Conservation (phyloP, 2,329 filamentous ascomycete species). For the Calonectria ilicicola region DNA sequence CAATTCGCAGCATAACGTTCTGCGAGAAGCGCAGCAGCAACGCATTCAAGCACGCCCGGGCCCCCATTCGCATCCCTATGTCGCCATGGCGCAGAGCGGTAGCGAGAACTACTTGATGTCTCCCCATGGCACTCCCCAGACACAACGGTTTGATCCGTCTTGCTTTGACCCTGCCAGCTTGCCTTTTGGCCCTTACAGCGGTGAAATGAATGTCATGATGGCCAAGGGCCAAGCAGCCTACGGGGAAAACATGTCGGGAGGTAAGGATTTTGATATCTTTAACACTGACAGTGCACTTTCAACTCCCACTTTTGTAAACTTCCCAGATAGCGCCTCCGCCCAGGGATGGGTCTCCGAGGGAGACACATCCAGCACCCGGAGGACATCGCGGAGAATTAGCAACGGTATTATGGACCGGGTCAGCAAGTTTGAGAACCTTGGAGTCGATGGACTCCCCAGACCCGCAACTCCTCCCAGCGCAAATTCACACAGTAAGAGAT, state of each 20-base stretch:
- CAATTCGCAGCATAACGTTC: conserved; percentile 75
- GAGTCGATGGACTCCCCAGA: conserved; percentile 57
- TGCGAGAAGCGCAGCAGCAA: conserved; percentile 93
- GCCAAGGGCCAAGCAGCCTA: conserved; percentile 61
- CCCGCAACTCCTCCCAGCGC: conserved; percentile 74
- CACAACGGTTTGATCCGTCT: conserved; percentile 63
- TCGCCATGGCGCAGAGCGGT: conserved; percentile 48
- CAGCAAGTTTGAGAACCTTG: conserved; percentile 68
- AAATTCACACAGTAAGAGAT: conserved; percentile 69
- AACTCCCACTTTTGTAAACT: conserved; percentile 63
- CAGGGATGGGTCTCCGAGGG: conserved; percentile 65
- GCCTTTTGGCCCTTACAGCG: conserved; percentile 61
- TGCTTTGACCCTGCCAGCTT: conserved; percentile 58
- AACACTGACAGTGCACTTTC: conserved; percentile 58
- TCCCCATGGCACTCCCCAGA: conserved; percentile 66
- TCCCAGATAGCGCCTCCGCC: conserved; percentile 59
- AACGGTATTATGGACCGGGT: conserved; percentile 72
- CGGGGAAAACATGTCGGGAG: conserved; percentile 53
- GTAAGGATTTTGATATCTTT: conserved; percentile 65
- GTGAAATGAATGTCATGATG: conserved; percentile 58
- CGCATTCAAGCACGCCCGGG: conserved; percentile 82
- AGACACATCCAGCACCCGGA: conserved; percentile 57
- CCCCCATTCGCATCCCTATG: conserved; percentile 52
- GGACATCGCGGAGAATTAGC: conserved; percentile 64
- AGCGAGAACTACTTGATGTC: conserved; percentile 70